Evolutionary conservation across 306 rosid genomes (phyloP), one percentile per base, ranked within the genome.

Genomic region (Medicago arabica): DNA sequence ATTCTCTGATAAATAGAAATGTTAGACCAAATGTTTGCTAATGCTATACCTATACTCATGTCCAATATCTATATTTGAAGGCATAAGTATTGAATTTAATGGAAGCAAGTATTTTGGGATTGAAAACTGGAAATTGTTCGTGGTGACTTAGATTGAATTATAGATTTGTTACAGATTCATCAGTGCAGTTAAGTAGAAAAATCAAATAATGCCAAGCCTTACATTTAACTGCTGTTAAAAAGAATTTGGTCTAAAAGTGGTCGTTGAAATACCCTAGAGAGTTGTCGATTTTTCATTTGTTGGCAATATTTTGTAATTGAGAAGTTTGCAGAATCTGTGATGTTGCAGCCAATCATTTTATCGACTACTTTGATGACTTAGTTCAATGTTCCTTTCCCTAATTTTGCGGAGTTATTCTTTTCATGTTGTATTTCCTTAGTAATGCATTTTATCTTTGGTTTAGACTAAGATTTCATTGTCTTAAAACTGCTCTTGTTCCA

Each of bases 401-500:
- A 17, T 65, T 61, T 73, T 61, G 11, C 62, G 47, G 31, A 61
- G 57, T 51, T 47, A 34, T 61, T 16, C 31, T 40, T 54, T 70
- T 69, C 34, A 51, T 18, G 44, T 36, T 44, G 58, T 38, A 50
- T 43, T 57, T 58, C 59, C 72, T 62, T 21, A 50, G 61, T 60
- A 71, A 31, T 75, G 21, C 61, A 53, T 68, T 28, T 25, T 53
- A 41, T 57, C 19, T 60, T 69, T 28, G 3, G 31, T 28, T 28
- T 28, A 28, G 31, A 28, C 4, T 1, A 28, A 28, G 1, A 28
- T 28, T 28, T 28, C 31, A 3, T 28, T 28, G 31, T 28, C 31
- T 28, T 28, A 28, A 28, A 28, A 28, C 31, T 28, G 46, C 68
- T 62, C 54, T 78, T 77, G 66, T 77, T 67, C 67, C 90, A 96